A percentile compares a stretch with the other conserved stretches of the same genome.
Evolutionary conservation across 169 alveolate genomes (phyloP).

Genomic region (Perkinsus olseni): DNA sequence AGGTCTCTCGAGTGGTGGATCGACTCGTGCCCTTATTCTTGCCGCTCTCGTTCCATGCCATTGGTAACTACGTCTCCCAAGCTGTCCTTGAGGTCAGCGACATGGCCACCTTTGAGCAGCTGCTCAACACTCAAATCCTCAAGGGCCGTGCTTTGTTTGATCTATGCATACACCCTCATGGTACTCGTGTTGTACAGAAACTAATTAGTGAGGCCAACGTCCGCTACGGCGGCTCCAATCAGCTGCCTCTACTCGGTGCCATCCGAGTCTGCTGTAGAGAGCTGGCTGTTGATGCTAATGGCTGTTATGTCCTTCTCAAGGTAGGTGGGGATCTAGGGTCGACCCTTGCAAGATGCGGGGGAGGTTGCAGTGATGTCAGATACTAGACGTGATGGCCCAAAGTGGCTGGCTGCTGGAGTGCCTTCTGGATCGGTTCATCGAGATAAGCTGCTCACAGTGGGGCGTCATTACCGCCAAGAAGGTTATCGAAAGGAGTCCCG

Average conservation of each 20-base stretch:
- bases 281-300: neutral
- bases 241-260: neutral
- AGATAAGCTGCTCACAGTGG: neutral
- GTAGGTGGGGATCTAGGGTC: neutral
- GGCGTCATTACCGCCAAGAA: neutral
- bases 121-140: neutral
- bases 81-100: neutral
- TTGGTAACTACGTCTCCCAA: neutral
- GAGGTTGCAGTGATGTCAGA: neutral
- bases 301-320: neutral
- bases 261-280: neutral
- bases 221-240: neutral
- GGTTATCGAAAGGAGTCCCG: neutral
- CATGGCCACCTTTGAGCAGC: neutral
- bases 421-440: neutral
- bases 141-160: neutral
- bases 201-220: neutral
- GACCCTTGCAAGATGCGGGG: neutral
- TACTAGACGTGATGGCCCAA: neutral
- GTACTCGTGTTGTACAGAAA: neutral
- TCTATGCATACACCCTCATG: neutral
- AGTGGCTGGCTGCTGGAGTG: neutral
- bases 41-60: neutral
- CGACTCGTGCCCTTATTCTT: neutral
- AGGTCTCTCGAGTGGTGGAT: neutral